Conservation (phyloP, 768 basidiomycete genomes). For the Tylopilus vinaceipallidus region DNA sequence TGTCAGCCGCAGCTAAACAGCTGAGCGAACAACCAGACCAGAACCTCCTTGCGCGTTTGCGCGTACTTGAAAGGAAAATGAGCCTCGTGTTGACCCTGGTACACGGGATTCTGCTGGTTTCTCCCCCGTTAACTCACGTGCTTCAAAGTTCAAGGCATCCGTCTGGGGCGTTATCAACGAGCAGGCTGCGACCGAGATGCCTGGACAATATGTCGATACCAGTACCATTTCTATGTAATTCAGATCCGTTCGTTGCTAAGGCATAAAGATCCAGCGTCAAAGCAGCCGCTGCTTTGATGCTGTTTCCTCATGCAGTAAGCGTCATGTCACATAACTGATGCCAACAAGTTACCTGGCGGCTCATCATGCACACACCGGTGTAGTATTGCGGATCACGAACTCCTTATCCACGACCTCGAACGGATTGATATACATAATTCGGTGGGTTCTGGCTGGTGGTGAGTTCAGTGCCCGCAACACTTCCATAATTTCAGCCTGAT, state of each 20-base stretch:
- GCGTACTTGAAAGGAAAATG: too few relatives aligned
- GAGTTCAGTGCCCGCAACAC: slow-evolving; percentile 64
- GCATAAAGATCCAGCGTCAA: too few relatives aligned
- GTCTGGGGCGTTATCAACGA: slow-evolving; percentile 94
- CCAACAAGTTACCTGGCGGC: slow-evolving; percentile 51
- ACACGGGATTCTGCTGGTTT: too few relatives aligned
- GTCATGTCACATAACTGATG: too few relatives aligned
- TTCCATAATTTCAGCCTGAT: slow-evolving; percentile 37
- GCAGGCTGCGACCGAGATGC: slow-evolving; percentile 41
- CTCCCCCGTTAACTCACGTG: too few relatives aligned
- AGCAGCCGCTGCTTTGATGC: too few relatives aligned
- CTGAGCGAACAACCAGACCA: slow-evolving; percentile 76
- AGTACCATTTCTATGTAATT: slow-evolving; percentile 15
- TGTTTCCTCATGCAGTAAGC: too few relatives aligned
- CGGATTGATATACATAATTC: slow-evolving; percentile 81
- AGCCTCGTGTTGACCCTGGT: slow-evolving; percentile 86
- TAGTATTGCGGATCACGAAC: slow-evolving; percentile 88
- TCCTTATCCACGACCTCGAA: slow-evolving; percentile 93
- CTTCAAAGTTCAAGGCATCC: slow-evolving; percentile 86
- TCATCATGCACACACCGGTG: slow-evolving; percentile 43
- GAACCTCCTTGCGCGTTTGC: too few relatives aligned
- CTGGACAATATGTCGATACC: slow-evolving; percentile 15
- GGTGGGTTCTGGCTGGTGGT: slow-evolving; percentile 98
- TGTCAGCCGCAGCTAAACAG: slow-evolving; percentile 61
- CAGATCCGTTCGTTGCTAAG: too few relatives aligned